These are phyloP conservation scores for Pleurotus sapidus DNA, from an alignment of 768 basidiomycete species.

Conservation along the genomic window DNA sequence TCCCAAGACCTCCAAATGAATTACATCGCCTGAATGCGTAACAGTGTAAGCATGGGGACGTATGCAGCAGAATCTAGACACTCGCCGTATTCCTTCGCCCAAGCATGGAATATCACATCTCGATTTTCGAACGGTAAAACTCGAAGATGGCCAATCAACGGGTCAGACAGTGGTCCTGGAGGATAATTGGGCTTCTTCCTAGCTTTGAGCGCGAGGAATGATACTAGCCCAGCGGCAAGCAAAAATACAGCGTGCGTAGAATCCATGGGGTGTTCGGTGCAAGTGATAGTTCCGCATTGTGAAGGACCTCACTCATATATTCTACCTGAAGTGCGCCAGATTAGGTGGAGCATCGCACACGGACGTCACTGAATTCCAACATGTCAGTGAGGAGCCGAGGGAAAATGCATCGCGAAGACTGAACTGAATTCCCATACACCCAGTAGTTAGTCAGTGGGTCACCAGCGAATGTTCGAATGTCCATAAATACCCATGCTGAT, in stretches of 20 bases:
- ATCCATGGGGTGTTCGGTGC: no score
- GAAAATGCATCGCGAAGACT: no score
- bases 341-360: no score
- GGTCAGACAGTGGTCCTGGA: constrained; percentile 43
- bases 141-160: constrained; percentile 48
- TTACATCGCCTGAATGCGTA: constrained; percentile 33
- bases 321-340: no score
- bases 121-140: constrained; percentile 37
- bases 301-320: no score
- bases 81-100: constrained; percentile 42
- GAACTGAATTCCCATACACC: no score
- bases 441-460: no score
- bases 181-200: constrained; percentile 16
- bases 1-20: constrained; percentile 38
- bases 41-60: not conserved
- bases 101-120: constrained; percentile 36
- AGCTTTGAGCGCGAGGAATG: not conserved
- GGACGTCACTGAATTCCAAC: no score
- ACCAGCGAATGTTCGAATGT: no score
- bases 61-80: not conserved
- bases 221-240: not conserved
- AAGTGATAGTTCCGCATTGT: no score
- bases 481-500: no score
- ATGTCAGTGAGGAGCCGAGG: no score
- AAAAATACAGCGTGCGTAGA: not conserved